phyloP scores from a whole-genome alignment of 495 filamentous ascomycete species.

The Trichoderma asperelloides region DNA sequence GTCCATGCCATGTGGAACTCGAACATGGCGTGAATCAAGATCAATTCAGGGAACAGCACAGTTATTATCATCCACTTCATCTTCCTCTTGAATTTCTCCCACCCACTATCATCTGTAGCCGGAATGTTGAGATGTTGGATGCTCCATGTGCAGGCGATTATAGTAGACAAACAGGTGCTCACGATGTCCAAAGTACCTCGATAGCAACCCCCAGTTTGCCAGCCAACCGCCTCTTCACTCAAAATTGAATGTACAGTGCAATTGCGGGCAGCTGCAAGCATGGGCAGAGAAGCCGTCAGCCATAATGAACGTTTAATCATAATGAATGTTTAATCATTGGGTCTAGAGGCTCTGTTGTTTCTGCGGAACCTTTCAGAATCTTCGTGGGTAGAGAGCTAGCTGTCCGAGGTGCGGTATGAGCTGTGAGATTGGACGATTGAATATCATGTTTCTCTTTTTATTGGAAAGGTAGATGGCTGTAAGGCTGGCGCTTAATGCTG shows the following conservation, averaged over 20 bases:
- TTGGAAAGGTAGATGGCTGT: neutral
- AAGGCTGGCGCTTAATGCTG: too few relatives aligned
- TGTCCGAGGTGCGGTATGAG: too few relatives aligned
- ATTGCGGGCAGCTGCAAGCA: neutral
- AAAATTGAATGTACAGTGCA: neutral
- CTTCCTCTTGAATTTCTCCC: neutral
- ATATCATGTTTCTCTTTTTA: neutral
- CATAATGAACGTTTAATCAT: neutral
- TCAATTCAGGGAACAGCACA: slow-evolving; percentile 14
- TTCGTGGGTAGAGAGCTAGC: neutral
- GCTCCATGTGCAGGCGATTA: slow-evolving; percentile 25
- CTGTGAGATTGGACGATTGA: neutral
- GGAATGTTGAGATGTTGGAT: slow-evolving; percentile 24
- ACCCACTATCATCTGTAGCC: neutral
- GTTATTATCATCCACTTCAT: slow-evolving; percentile 13
- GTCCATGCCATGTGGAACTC: neutral
- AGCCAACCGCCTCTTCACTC: neutral
- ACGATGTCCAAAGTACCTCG: slow-evolving; percentile 14
- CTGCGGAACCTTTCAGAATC: neutral
- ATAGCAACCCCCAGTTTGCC: neutral
- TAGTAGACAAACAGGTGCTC: slow-evolving; percentile 18
- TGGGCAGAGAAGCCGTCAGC: neutral
- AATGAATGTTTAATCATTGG: too few relatives aligned
- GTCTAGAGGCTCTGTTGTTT: neutral
- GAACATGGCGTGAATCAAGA: slow-evolving; percentile 16